Evolutionary conservation across 805 yeast species (phyloP), one percentile per base, ranked within the genome.

Genomic region (Candida argentea): DNA sequence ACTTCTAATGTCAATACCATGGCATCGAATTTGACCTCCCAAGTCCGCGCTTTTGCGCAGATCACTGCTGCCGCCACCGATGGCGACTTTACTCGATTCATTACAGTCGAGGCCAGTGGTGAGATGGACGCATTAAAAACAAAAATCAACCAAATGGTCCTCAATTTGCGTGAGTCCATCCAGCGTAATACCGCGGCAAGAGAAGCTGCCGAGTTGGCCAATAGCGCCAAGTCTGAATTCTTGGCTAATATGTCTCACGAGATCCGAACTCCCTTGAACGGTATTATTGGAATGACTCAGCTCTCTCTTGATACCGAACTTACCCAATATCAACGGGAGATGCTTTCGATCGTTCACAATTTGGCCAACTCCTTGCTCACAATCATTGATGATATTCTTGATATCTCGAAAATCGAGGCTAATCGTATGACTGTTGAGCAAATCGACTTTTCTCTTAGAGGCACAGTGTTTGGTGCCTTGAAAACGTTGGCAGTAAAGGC

Each of bases 1-100:
- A 84, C 93, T 16, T 81, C 91, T 12, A 84, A 84, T 55, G 95
- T 84, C 39, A 84, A 84, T 48, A 83, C 89, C 14, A 84, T 84
- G 95, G 94, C 95, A 29, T 76, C 89, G n/a, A 84, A 84, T 50
- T 69, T 84, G 50, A 84, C 95, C 0, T 78, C 93, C 2, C 95
- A 84, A 58, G 94, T 84, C 46, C 71, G 94, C 55, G 94, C 94
- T 0, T 84, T 84, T 60, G 94, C 93, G 21, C 93, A 84, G 50
- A 84, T 84, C 44, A 84, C 95, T 0, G 94, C 91, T 15, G 91
- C 95, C 16, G 94, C 94, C 9, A 83, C 94, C 3, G 94, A 84
- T 55, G 94, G 94, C 48, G 94, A 84, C 50, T 84, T 84, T 54
- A 84, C 94, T 0, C 67, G 89, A 38, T 80, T 84, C 44, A 85